Conservation (phyloP, 2,329 filamentous ascomycete genomes). For the Trichophyton benhamiae region DNA sequence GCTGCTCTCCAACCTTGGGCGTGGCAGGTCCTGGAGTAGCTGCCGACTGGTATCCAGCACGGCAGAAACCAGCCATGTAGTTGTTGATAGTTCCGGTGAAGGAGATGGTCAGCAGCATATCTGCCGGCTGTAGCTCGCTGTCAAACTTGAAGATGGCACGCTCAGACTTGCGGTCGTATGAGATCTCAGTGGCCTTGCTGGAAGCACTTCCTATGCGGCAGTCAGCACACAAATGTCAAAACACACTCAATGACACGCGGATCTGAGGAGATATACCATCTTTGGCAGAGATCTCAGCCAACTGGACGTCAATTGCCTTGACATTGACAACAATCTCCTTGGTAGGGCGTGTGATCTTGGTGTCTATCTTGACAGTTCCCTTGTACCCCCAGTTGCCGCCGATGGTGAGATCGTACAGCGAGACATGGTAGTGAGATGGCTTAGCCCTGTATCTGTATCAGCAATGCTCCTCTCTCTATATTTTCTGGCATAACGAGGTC, state of each 20-base stretch:
- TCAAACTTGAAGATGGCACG: conserved; percentile 67
- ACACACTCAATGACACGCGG: background rate
- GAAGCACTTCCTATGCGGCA: conserved; percentile 12
- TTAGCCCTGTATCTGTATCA: conserved; percentile 46
- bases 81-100: conserved; percentile 80
- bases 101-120: conserved; percentile 57
- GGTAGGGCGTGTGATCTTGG: conserved; percentile 57
- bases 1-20: conserved; percentile 53
- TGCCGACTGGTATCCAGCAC: conserved; percentile 80
- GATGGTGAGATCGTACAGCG: conserved; percentile 64
- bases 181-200: conserved; percentile 51
- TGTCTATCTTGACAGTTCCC: conserved; percentile 70
- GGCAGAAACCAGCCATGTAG: conserved; percentile 86
- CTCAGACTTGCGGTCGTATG: conserved; percentile 73
- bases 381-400: conserved; percentile 67
- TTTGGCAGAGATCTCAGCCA: conserved; percentile 33
- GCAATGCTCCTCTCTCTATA: background rate
- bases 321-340: conserved; percentile 74
- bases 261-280: conserved; percentile 20
- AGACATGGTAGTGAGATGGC: conserved; percentile 74
- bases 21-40: conserved; percentile 62
- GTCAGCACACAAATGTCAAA: background rate
- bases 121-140: conserved; percentile 54
- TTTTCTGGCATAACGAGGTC: background rate
- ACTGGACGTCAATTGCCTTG: conserved; percentile 66